These are phyloP conservation scores for Pseudonitzschia delicatissima DNA, from an alignment of 108 stramenopile genomes.

Conservation along the genomic window DNA sequence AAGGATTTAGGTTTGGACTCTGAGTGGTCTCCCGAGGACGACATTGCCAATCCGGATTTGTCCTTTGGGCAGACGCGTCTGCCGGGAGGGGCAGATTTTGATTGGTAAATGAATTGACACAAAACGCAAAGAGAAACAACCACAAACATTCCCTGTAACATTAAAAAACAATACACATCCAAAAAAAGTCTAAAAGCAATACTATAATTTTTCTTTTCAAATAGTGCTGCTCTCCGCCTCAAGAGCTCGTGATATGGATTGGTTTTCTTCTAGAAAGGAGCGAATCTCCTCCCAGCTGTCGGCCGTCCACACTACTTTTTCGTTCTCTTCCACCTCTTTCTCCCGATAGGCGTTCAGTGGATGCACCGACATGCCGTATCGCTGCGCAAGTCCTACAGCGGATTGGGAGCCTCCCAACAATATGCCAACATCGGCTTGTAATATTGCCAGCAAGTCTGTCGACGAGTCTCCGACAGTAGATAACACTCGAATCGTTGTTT, in stretches of 20 bases:
- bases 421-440: conserved; percentile 57
- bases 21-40: conserved; percentile 81
- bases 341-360: conserved; percentile 17
- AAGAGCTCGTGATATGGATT: too few species aligned
- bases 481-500: conserved; percentile 15
- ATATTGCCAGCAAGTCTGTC: conserved; percentile 45
- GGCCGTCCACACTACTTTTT: conserved; percentile 2
- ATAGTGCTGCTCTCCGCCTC: too few species aligned
- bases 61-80: conserved; percentile 68
- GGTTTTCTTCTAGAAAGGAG: neutral
- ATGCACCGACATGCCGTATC: conserved; percentile 30
- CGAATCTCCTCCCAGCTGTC: conserved; percentile 3
- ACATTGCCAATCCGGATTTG: conserved; percentile 39
- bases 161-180: neutral
- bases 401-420: conserved; percentile 46
- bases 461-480: conserved; percentile 61
- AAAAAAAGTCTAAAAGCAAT: too few species aligned
- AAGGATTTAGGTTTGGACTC: conserved; percentile 88
- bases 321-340: neutral
- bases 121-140: neutral
- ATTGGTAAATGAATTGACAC: conserved; percentile 33
- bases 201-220: too few species aligned
- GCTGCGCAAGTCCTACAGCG: conserved; percentile 26
- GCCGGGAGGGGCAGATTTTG: conserved; percentile 66
- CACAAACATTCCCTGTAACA: neutral